Base-by-base conservation (phyloP, 257 asterid genomes). In the Gentiana dahurica region DNA sequence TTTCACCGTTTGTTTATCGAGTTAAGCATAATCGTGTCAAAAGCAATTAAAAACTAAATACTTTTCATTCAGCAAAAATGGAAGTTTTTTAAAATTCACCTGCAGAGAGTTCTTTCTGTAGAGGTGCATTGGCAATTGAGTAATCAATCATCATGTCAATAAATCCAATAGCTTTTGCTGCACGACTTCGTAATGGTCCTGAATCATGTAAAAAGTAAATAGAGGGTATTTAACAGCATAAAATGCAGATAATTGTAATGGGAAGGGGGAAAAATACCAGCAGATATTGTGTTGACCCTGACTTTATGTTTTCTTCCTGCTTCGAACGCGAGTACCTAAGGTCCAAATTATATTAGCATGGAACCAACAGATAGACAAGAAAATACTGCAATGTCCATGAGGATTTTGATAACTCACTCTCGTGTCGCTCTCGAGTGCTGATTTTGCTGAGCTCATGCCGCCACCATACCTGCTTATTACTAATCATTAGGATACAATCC, bases 391-490 rank as follows among this genome's bases (percentile, higher is more conserved):
- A 60, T 35, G 12, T 12, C 51, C 39, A 49, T 39, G 36, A 53
- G 51, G 13, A 13, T 60, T 67, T 43, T 54, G 41, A 67, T 49
- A 49, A 57, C 71, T 71, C 65, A 81, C 96, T 81, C 68, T 85
- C 8, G 95, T 88, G 70, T 88, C 96, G 61, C 96, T 82, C 79
- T 88, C 95, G 4, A 88, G 75, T 4, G 90, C 96, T 32, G 96
- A 93, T 73, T 88, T 88, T 9, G 96, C 93, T 8, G 96, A 88
- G 70, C 95, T 88, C 96, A 88, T 88, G 51, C 95, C 96, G 47
- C 96, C 96, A 64, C 96, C 96, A 61, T 88, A 88, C 58, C 95
- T 85, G 70, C 35, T 51, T 36, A 47, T 49, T 54, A 35, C 12
- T 9, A 47, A 71, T 35, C 52, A 47, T 34, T 33, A 59, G 49